phyloP scores from a whole-genome alignment of 176 grass and related monocot species.

The Oryza nivara region DNA sequence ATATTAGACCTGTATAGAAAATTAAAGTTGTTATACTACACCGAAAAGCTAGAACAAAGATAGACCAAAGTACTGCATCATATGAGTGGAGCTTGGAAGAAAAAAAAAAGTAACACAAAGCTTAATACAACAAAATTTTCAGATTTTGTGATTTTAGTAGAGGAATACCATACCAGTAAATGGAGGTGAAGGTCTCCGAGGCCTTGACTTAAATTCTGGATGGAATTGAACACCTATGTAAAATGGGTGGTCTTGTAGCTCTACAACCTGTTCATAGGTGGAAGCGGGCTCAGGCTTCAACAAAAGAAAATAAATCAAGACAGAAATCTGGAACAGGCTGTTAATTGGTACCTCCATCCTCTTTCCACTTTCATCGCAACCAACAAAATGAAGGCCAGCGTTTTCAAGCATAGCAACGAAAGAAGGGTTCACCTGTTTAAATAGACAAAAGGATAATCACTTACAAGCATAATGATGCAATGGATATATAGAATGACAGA shows the following conservation, averaged over 20 bases:
- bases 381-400: constrained; percentile 80
- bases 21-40: neutral
- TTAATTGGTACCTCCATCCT: constrained; percentile 84
- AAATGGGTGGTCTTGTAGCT: constrained; percentile 75
- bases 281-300: constrained; percentile 28
- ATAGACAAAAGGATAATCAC: constrained; percentile 13
- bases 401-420: constrained; percentile 78
- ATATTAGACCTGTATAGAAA: constrained; percentile 73
- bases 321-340: neutral
- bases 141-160: neutral
- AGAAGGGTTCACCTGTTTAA: constrained; percentile 77
- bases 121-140: neutral
- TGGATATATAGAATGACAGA: neutral
- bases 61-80: neutral
- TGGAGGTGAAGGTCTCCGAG: constrained; percentile 81
- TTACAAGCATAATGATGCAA: constrained; percentile 3
- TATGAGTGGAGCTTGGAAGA: neutral
- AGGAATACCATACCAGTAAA: constrained; percentile 65
- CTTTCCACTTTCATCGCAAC: constrained; percentile 85
- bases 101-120: neutral
- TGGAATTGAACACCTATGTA: constrained; percentile 96
- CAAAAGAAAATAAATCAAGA: constrained; percentile 14
- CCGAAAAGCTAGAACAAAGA: neutral
- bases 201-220: constrained; percentile 95
- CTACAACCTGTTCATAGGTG: constrained; percentile 65